Base-by-base conservation (phyloP, 1,284 basidiomycete species). In the Malassezia sympodialis region DNA sequence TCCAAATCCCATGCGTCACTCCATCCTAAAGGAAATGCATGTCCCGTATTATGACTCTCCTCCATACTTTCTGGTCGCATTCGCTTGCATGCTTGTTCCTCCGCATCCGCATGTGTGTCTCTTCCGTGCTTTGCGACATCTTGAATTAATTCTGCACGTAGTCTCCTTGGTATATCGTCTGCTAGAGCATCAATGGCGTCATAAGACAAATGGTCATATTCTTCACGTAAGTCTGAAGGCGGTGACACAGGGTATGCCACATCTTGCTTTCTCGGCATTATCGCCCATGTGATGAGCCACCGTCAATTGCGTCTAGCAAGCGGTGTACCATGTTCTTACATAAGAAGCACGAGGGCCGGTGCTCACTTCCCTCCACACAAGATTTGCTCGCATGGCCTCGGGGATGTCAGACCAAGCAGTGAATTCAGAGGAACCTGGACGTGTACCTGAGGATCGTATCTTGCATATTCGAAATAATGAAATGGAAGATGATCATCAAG, bases 1-100 rank as follows among this genome's bases (percentile, higher is more conserved):
- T 57, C 55, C 15, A 57, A 35, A 24, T 57, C 55, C 55, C 55
- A 57, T 14, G 26, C 42, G 26, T 50, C 49, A 19, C 40, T 44
- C 21, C 27, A 19, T n/a, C 35, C 35, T 3, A 34, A 12, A 17
- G 31, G 35, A 19, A 52, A 52, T 8, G 30, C 37, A 21, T 52
- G 43, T 34, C 39, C 42, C 6, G 35, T 49, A 5, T 26, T 15
- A 6, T 8, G 27, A 15, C 19, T 45, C 41, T 41, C 41, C 15
- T 30, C 30, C 17, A 11, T 7, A 24, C 14, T 14, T 11, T 26
- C 37, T 42, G 40, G 5, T 1, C 37, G 37, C 37, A 39, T 39
- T 1, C 21, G 17, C 15, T 39, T 39, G 8, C 19, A 19, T 1
- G 37, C 37, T 11, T 4, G 19, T 15, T 39, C 37, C 19, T 21